Conservation (phyloP, 768 basidiomycete species). For the Hericium alpestre region DNA sequence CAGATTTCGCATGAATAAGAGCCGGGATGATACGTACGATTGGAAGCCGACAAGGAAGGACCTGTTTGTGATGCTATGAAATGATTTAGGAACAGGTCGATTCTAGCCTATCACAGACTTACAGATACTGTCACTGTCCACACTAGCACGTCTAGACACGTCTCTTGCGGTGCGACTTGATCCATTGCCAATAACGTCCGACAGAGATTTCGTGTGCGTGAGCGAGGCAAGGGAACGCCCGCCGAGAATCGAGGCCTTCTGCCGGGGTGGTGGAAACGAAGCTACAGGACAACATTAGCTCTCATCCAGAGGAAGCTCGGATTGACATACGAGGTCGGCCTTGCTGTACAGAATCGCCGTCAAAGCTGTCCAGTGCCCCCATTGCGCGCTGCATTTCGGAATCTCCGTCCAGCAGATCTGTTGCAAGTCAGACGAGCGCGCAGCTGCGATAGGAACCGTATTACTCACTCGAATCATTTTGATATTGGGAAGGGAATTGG, state of each 20-base stretch:
- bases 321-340: constrained; percentile 4
- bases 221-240: constrained; percentile 6
- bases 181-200: constrained; percentile 8
- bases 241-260: constrained; percentile 2
- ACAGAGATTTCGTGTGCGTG: constrained; percentile 10
- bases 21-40: neutral
- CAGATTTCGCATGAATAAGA: neutral
- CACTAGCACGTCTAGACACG: constrained; percentile 2
- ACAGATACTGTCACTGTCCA: neutral
- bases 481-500: constrained; percentile 10
- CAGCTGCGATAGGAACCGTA: neutral
- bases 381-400: constrained; percentile 14
- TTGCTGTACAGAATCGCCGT: constrained; percentile 6
- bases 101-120: neutral
- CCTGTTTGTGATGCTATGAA: neutral
- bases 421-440: neutral
- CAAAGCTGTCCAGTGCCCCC: constrained; percentile 11
- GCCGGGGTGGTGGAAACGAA: neutral
- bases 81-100: neutral
- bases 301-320: neutral
- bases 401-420: constrained; percentile 15
- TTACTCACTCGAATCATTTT: constrained; percentile 9
- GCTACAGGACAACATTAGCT: neutral
- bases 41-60: neutral
- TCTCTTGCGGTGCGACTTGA: constrained; percentile 1